Evolutionary conservation across 805 yeast species (phyloP), one percentile per base, ranked within the genome.

Genomic region (Nematodospora valgi): DNA sequence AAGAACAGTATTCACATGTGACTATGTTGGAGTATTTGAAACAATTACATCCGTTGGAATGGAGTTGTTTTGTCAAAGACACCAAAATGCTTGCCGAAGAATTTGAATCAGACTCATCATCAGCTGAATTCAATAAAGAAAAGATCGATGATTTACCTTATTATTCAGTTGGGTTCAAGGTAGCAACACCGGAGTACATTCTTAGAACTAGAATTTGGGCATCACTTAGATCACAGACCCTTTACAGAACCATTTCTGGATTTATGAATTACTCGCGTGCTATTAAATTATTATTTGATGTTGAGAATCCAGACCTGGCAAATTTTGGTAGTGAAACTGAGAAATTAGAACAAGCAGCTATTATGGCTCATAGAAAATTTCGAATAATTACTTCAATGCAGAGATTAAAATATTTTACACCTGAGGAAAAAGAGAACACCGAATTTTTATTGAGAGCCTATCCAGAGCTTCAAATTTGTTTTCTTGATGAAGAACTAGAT

Each of bases 251-350:
- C 31, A 91, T 91, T 35, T 86, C 96, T 37, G 98, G 98, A 55
- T 93, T 91, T 71, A 91, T 91, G 98, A 93, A 91, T 70, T 91
- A 91, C 61, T 84, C 96, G 20, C 82, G 96, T 63, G 98, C 98
- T 20, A 87, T 91, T 55, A 93, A 89, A 64, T 70, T 91, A 52
- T 72, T 91, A 41, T 88, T 87, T 50, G 72, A 72, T 68, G 95
- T 93, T 52, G 98, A 93, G 64, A 86, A 86, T 62, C 95, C 95
- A 29, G 95, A 86, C 61, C 80, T 30, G 9, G 45, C 44, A 5
- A 47, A 47, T 1, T 48, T 50, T 23, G 56, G 53, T 3, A 48
- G 47, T 6, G 76, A 70, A 26, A 48, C 48, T 14, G 51, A 47
- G 12, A 64, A 63, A 36, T 34, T 71, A 16, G 75, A 73, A 39